Conservation (phyloP, 164 flowering plant genomes). For the Umbilicus rupestris region DNA sequence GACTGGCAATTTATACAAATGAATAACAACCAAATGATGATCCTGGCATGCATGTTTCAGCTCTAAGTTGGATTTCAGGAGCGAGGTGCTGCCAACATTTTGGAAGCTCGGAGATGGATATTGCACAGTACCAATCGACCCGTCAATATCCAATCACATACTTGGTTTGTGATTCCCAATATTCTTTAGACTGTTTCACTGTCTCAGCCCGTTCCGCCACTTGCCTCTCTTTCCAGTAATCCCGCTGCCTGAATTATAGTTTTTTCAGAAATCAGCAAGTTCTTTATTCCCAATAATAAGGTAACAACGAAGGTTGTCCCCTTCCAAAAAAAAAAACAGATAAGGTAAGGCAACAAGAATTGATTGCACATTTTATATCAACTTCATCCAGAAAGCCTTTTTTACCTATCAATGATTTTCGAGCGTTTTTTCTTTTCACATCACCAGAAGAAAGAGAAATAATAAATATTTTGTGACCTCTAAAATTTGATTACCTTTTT, state of each 20-base stretch:
- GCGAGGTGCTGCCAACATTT: too few relatives aligned
- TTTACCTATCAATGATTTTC: not conserved
- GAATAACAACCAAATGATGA: too few relatives aligned
- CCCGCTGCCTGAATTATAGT: slow-evolving; percentile 29
- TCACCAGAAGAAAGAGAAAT: not conserved
- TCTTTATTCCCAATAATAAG: not conserved
- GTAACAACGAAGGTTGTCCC: too few relatives aligned
- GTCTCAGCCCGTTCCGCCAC: slow-evolving; percentile 36
- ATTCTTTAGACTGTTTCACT: slow-evolving; percentile 51
- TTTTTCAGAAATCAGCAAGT: not conserved
- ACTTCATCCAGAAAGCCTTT: not conserved
- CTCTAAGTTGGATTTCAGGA: too few relatives aligned
- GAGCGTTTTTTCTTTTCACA: not conserved
- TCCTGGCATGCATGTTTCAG: too few relatives aligned
- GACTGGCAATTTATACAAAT: too few relatives aligned
- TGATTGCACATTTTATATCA: not conserved
- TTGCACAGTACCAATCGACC: too few relatives aligned
- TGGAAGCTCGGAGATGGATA: too few relatives aligned
- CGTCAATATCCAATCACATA: slow-evolving; percentile 40
- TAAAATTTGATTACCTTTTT: slow-evolving; percentile 27
- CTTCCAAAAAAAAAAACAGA: too few relatives aligned
- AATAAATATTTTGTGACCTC: not conserved
- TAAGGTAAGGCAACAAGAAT: not conserved
- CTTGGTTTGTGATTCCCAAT: slow-evolving; percentile 60
- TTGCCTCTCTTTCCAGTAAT: slow-evolving; percentile 65